These are phyloP conservation scores for Nothophaeocryptopus gaeumannii DNA, from an alignment of 2,329 filamentous ascomycete species.

Conservation along the genomic window DNA sequence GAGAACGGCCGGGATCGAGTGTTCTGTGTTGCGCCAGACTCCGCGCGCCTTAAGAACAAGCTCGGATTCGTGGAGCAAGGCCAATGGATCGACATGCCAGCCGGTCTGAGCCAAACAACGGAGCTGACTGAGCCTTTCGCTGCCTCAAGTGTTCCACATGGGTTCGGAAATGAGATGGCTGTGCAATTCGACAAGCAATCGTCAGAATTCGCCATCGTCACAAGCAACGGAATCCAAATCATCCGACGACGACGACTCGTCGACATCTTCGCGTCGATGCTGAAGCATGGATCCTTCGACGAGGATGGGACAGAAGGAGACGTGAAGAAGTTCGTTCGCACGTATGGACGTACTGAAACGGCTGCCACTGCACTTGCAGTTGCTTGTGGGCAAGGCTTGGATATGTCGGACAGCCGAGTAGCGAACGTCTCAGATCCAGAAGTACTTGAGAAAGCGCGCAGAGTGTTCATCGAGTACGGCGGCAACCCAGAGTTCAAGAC, in stretches of 20 bases:
- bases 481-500: conserved; percentile 83
- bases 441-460: conserved; percentile 78
- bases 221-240: conserved; percentile 84
- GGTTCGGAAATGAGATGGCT: conserved; percentile 92
- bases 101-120: conserved; percentile 74
- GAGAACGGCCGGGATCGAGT: conserved; percentile 58
- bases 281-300: conserved; percentile 61
- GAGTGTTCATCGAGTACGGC: conserved; percentile 87
- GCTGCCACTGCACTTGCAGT: conserved; percentile 89
- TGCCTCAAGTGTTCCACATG: conserved; percentile 64
- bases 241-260: conserved; percentile 80
- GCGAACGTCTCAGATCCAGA: conserved; percentile 75
- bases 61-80: conserved; percentile 69
- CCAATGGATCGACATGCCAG: conserved; percentile 72
- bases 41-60: conserved; percentile 57
- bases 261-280: conserved; percentile 83
- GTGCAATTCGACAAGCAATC: conserved; percentile 87
- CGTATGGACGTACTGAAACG: conserved; percentile 85
- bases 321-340: conserved; percentile 76
- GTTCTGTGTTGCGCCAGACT: conserved; percentile 84
- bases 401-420: conserved; percentile 69
- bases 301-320: conserved; percentile 80
- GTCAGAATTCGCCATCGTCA: conserved; percentile 84
- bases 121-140: conserved; percentile 70
- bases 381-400: conserved; percentile 87